phyloP scores from a whole-genome alignment of 768 basidiomycete species.

The Suillus placidus region DNA sequence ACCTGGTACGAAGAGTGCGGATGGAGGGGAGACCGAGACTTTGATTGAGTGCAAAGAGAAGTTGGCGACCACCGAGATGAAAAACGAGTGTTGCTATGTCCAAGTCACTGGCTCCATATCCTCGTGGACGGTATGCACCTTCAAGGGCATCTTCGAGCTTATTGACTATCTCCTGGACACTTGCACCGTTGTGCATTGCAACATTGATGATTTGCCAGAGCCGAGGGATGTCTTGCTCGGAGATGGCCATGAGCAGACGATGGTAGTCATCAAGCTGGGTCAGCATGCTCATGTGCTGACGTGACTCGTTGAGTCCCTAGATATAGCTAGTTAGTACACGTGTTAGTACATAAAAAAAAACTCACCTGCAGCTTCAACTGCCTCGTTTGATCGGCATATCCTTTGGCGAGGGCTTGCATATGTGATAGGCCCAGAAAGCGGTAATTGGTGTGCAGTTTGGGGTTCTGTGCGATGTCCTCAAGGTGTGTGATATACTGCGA shows the following conservation, averaged over 20 bases:
- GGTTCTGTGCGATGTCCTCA: not conserved
- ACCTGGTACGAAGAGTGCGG: not conserved
- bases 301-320: not conserved
- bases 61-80: not conserved
- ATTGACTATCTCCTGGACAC: not conserved
- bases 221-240: not conserved
- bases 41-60: not conserved
- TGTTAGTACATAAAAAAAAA: not conserved
- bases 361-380: not conserved
- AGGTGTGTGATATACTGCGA: not conserved
- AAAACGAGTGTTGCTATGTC: slow-evolving; percentile 15
- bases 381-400: not conserved
- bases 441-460: not conserved
- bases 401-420: not conserved
- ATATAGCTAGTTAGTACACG: not conserved
- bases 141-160: slow-evolving; percentile 13
- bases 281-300: not conserved
- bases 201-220: not conserved
- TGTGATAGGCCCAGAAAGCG: not conserved
- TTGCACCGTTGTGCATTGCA: not conserved
- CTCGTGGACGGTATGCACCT: not conserved
- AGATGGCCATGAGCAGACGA: not conserved
- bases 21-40: not conserved
- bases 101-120: slow-evolving; percentile 6
- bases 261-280: not conserved